Conservation (phyloP, 139 green algal genomes). For the Asterochloris erici region DNA sequence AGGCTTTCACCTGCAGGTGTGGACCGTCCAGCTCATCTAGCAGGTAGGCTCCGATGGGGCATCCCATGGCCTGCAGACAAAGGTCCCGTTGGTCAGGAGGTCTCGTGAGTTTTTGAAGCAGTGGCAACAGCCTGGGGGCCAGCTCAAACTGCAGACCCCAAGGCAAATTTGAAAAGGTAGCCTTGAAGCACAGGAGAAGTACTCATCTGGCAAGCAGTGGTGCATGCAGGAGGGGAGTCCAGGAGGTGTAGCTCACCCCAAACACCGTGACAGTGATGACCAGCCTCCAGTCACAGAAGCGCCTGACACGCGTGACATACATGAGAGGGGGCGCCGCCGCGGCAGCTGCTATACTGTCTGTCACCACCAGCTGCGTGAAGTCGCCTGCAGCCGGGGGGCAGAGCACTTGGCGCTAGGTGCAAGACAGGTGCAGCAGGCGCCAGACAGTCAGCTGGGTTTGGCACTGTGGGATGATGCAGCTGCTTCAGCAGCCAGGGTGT, state of each 20-base stretch:
- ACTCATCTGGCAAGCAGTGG: too few relatives aligned
- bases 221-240: too few relatives aligned
- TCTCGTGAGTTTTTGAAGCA: too few relatives aligned
- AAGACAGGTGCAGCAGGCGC: too few relatives aligned
- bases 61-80: not conserved
- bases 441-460: too few relatives aligned
- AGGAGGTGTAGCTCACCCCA: not conserved
- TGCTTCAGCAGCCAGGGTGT: too few relatives aligned
- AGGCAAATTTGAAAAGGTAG: too few relatives aligned
- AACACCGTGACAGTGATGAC: not conserved
- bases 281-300: slow-evolving; percentile 13
- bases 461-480: too few relatives aligned
- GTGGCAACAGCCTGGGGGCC: too few relatives aligned
- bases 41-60: slow-evolving; percentile 6
- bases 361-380: slow-evolving; percentile 9
- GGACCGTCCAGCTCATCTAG: not conserved
- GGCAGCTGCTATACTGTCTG: slow-evolving; percentile 10
- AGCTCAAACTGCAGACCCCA: too few relatives aligned
- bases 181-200: too few relatives aligned
- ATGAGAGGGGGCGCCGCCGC: slow-evolving; percentile 5
- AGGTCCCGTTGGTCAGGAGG: too few relatives aligned
- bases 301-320: slow-evolving; percentile 14
- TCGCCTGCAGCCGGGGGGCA: not conserved
- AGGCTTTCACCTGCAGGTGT: not conserved
- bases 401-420: not conserved